These are phyloP conservation scores for Russula griseocarnosa DNA, from an alignment of 768 basidiomycete genomes.

Conservation along the genomic window DNA sequence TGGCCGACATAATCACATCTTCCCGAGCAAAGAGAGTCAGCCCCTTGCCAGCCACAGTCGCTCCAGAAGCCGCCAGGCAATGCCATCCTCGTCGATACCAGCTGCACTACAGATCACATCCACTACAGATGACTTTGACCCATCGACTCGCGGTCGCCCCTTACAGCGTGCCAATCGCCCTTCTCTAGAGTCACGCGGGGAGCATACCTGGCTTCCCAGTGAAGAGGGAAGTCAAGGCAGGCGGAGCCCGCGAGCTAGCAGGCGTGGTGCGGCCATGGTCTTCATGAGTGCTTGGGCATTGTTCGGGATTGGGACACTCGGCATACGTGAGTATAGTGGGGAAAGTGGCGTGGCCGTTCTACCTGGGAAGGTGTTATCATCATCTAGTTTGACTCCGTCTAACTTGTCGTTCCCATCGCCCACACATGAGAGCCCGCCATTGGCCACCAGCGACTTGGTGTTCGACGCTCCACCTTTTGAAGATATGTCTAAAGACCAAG, in stretches of 20 bases:
- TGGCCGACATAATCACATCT: conserved; percentile 49
- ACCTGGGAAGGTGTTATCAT: conserved; percentile 49
- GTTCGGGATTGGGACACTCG: conserved; percentile 59
- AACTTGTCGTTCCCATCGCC: not conserved
- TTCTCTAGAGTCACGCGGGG: conserved; percentile 22
- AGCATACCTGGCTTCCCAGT: conserved; percentile 9
- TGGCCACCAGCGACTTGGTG: conserved; percentile 7
- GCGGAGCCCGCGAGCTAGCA: conserved; percentile 56
- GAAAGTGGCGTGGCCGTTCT: conserved; percentile 33
- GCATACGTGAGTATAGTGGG: conserved; percentile 34
- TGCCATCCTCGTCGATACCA: conserved; percentile 31
- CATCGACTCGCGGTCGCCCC: conserved; percentile 42
- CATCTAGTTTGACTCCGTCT: not conserved
- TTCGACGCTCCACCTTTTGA: conserved; percentile 17
- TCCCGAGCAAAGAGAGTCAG: conserved; percentile 62
- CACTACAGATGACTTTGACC: conserved; percentile 13
- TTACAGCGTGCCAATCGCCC: conserved; percentile 39
- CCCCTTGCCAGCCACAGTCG: conserved; percentile 33
- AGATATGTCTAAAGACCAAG: not conserved
- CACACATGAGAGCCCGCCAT: conserved; percentile 5
- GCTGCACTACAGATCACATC: conserved; percentile 34
- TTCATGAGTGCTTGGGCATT: conserved; percentile 76
- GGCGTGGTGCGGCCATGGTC: conserved; percentile 71
- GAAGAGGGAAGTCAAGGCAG: conserved; percentile 28
- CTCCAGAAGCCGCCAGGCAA: conserved; percentile 34